These are phyloP conservation scores for Poteriospumella lacustris DNA, from an alignment of 108 stramenopile genomes.

Conservation along the genomic window DNA sequence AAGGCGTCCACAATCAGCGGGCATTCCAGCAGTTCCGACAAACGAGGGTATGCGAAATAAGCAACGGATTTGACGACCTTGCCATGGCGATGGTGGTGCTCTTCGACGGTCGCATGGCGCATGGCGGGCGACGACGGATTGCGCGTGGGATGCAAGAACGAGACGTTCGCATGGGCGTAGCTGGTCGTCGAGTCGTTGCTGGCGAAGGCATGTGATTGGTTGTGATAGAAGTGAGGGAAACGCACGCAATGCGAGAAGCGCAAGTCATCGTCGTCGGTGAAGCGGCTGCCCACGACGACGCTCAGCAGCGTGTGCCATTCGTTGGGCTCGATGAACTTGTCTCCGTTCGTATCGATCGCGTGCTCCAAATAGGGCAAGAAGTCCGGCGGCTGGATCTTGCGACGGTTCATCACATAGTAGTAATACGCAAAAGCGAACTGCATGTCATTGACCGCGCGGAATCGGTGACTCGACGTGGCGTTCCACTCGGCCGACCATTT, in stretches of 20 bases:
- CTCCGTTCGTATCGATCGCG: slow-evolving; percentile 45
- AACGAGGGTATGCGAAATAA: not conserved
- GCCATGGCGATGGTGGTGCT: too few relatives aligned
- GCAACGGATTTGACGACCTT: not conserved
- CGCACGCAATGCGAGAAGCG: slow-evolving; percentile 30
- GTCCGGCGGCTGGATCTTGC: not conserved
- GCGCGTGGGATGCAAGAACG: not conserved
- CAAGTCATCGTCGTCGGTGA: slow-evolving; percentile 2
- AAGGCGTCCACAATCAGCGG: not conserved
- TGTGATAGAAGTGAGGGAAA: too few relatives aligned
- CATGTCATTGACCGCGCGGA: slow-evolving; percentile 45
- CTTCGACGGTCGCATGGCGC: not conserved
- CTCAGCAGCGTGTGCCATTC: slow-evolving; percentile 39
- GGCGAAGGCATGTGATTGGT: too few relatives aligned
- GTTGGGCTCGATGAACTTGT: slow-evolving; percentile 34
- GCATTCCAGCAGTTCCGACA: not conserved
- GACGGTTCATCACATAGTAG: slow-evolving; percentile 42
- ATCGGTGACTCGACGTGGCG: slow-evolving; percentile 37
- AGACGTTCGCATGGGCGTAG: not conserved
- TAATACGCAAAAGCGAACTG: slow-evolving; percentile 54
- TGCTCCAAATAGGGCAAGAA: slow-evolving; percentile 10
- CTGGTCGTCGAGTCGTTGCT: not conserved
- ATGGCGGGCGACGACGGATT: not conserved
- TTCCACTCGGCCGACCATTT: slow-evolving; percentile 36
- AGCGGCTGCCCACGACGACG: slow-evolving; percentile 7